phyloP scores from a whole-genome alignment of 352 stramenopile genomes.

The Aphanomyces euteiches region DNA sequence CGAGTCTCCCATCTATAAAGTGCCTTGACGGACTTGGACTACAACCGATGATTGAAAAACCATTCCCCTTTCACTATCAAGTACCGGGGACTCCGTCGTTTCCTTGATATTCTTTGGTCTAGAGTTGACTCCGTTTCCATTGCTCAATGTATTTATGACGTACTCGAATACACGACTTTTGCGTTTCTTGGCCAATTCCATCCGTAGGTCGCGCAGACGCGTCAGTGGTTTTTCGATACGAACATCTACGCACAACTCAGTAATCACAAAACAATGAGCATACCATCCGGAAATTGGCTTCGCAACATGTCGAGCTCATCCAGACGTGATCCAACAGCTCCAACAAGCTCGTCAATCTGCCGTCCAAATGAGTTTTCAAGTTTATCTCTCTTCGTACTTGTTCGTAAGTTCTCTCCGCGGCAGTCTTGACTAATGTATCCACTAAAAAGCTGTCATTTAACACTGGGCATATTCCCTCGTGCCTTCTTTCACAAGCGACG shows the following conservation, averaged over 20 bases:
- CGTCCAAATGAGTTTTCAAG: no score
- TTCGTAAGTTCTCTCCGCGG: background rate
- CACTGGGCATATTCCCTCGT: background rate
- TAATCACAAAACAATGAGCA: no score
- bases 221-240: no score
- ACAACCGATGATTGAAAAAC: background rate
- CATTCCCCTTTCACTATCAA: background rate
- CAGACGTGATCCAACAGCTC: no score
- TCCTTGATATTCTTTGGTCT: background rate
- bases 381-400: background rate
- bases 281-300: background rate
- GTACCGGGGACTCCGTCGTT: background rate
- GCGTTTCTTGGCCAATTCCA: background rate
- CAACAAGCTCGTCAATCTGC: conserved; percentile 10
- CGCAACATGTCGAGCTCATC: conserved; percentile 19
- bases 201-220: conserved; percentile 7
- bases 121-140: background rate
- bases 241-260: no score
- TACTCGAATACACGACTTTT: conserved; percentile 19
- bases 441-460: conserved; percentile 5
- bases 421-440: conserved; percentile 19
- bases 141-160: background rate
- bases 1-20: conserved; percentile 26
- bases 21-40: background rate
- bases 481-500: conserved; percentile 29